Percentiles rank a stretch among this genome's conserved stretches.
Conservation (phyloP, 495 filamentous ascomycete genomes). For the Penicillium manginii region DNA sequence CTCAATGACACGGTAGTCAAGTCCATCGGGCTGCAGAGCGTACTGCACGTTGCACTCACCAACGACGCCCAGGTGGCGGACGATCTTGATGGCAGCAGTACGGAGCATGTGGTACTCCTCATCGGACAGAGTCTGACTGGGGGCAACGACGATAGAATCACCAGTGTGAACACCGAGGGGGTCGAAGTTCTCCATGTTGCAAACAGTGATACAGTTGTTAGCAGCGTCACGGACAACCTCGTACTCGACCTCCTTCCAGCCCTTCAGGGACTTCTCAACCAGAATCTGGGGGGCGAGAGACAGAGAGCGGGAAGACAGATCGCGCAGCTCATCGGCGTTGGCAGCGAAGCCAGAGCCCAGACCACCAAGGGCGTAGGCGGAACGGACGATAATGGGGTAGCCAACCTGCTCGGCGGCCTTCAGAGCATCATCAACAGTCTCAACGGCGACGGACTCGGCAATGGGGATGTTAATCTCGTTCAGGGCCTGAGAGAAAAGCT, state of each 20-base stretch:
- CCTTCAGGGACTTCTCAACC: conserved; percentile 99
- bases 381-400: conserved; percentile 96
- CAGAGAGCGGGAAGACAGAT: conserved; percentile 89
- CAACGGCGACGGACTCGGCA: conserved; percentile 90
- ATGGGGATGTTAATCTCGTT: conserved; percentile 97
- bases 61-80: conserved; percentile 91
- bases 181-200: conserved; percentile 99
- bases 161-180: conserved; percentile 95
- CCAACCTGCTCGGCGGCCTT: conserved; percentile 83
- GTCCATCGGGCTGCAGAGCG: conserved; percentile 89
- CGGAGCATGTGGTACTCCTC: conserved; percentile 99
- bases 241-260: conserved; percentile 99
- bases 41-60: conserved; percentile 99
- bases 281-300: conserved; percentile 96
- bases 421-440: conserved; percentile 87
- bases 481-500: conserved; percentile 89
- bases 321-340: conserved; percentile 88
- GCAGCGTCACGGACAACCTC: conserved; percentile 92
- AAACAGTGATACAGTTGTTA: conserved; percentile 98
- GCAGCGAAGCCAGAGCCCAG: conserved; percentile 96
- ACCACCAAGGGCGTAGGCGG: conserved; percentile 93
- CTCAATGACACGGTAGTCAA: conserved; percentile 97
- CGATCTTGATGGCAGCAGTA: conserved; percentile 93
- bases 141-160: conserved; percentile 95
- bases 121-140: conserved; percentile 92